Percentiles rank a stretch among this genome's conserved stretches.
Evolutionary conservation across 176 grass and related monocot genomes (phyloP).

Genomic region (Olyra latifolia): DNA sequence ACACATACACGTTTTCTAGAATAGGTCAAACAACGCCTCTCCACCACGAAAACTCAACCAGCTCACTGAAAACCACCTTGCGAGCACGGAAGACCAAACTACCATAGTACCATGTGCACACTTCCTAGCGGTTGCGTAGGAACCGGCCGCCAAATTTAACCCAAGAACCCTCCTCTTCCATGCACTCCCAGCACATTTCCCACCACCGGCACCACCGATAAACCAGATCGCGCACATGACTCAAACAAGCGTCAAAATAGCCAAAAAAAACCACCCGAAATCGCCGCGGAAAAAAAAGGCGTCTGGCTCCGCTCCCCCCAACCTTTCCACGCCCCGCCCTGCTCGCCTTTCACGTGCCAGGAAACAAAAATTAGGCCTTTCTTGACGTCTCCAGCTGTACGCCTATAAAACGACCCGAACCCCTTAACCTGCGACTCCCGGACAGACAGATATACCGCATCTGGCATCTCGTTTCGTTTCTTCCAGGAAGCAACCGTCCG

Average conservation of each 20-base stretch:
- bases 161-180: neutral
- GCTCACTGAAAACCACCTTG: neutral
- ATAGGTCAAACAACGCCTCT: neutral
- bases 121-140: neutral
- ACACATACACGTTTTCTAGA: neutral
- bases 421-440: neutral
- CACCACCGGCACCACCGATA: neutral
- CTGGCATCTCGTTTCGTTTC: neutral
- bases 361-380: neutral
- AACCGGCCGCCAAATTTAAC: neutral
- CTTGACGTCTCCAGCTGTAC: constrained; percentile 17
- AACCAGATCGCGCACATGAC: neutral
- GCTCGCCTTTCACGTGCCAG: constrained; percentile 42
- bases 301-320: neutral
- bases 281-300: neutral
- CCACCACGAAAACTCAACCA: neutral
- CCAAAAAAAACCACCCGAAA: neutral
- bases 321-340: neutral
- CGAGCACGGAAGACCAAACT: no score
- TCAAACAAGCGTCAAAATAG: neutral
- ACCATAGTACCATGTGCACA: neutral
- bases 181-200: neutral
- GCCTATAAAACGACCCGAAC: constrained; percentile 19
- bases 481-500: constrained; percentile 12
- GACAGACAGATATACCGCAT: neutral